Base-by-base conservation (phyloP, 2,329 filamentous ascomycete genomes). In the Ophiostoma novo-ulmi region DNA sequence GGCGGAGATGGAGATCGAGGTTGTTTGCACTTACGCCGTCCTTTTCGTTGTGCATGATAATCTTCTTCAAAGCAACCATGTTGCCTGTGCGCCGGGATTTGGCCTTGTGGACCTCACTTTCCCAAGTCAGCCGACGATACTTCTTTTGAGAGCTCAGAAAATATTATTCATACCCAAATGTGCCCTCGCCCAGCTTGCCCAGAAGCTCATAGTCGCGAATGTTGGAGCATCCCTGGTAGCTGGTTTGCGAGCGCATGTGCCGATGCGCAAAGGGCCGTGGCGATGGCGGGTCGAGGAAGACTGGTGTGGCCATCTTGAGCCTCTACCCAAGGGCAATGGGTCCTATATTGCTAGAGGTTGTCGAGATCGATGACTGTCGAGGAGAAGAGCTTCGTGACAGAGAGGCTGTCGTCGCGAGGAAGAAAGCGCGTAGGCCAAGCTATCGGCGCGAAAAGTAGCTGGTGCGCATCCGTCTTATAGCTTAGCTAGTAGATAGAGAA, bases 21-120 rank as follows among this genome's bases (percentile, higher is more conserved):
- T 3, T 48, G 44, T 48, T n/a, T 35, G 61, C 17, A 70, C 88
- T 76, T 81, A 92, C 89, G 68, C 95, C 95, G 80, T 99, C 95
- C 79, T 97, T 98, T 82, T 99, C 95, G 79, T 98, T 97, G 79
- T 98, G 95, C 92, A 98, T 97, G 75, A 99, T 88, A 75, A 99
- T 99, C 85, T 98, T 98, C 83, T 99, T 99, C 77, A 99, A 81
- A 4, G 95, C 95, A 72, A 97, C 91, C 65, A 94, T 80, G 35
- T 87, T 85, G 70, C 91, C 90, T 1, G 88, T 91, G 76, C 86
- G 91, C 76, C 88, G 89, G 38, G 91, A 93, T 73, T 87, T 87
- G 73, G 93, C 95, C 77, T 94, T 95, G 80, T 97, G 93, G 55
- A 98, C 95, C 82, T 98, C 93, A 75, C 90, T 91, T 73, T 22